A percentile compares a stretch with the other conserved stretches of the same genome.
phyloP scores from a whole-genome alignment of 768 basidiomycete species.

The Lactarius hengduanensis region DNA sequence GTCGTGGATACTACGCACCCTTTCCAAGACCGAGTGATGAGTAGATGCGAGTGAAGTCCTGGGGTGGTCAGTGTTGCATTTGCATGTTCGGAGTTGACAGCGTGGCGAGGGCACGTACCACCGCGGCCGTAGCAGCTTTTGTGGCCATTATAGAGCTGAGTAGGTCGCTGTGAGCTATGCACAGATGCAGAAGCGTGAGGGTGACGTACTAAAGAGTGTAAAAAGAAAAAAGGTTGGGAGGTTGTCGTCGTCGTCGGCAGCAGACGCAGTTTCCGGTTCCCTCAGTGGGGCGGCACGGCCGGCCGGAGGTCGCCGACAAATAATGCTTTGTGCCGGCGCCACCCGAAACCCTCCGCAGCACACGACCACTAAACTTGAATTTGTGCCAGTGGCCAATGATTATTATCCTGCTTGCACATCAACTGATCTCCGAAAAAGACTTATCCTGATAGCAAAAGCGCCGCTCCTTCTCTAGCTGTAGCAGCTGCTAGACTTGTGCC shows the following conservation, averaged over 20 bases:
- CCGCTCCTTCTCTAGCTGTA: not conserved
- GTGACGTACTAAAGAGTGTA: conserved; percentile 13
- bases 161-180: not conserved
- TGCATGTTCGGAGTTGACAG: conserved; percentile 17
- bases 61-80: conserved; percentile 9
- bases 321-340: not conserved
- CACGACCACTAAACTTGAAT: not conserved
- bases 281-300: not conserved
- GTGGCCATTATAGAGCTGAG: conserved; percentile 52
- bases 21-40: conserved; percentile 81
- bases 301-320: conserved; percentile 1
- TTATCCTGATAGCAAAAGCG: not conserved
- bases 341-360: not conserved
- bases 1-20: conserved; percentile 48
- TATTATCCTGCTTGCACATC: not conserved
- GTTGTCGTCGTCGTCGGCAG: not conserved
- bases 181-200: not conserved
- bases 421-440: not conserved
- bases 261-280: too few species aligned
- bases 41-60: conserved; percentile 88
- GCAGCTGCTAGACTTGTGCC: not conserved
- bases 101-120: conserved; percentile 36
- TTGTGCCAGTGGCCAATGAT: not conserved
- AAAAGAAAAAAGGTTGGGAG: not conserved
- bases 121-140: conserved; percentile 67